Percentiles rank a stretch among this genome's conserved stretches.
Evolutionary conservation across 2,329 filamentous ascomycete species (phyloP).

Genomic region (Nemania diffusa): DNA sequence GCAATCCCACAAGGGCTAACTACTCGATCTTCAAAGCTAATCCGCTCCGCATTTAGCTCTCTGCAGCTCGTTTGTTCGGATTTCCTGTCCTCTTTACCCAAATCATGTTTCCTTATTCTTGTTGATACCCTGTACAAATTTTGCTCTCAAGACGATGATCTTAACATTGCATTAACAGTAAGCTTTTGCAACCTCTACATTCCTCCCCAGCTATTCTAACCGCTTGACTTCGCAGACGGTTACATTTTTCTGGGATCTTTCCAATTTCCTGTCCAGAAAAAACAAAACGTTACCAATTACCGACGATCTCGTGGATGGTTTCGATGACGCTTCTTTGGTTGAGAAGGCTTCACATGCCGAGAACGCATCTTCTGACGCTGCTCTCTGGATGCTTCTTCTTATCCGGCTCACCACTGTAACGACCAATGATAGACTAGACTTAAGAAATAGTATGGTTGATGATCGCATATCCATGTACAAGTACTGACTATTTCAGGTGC

Average conservation of each 20-base stretch:
- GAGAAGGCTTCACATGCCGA: slow-evolving; percentile 69
- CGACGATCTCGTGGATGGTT: slow-evolving; percentile 63
- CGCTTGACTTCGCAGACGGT: slow-evolving; percentile 69
- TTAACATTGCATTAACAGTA: slow-evolving; percentile 94
- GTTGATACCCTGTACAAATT: slow-evolving; percentile 91
- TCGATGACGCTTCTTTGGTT: slow-evolving; percentile 66
- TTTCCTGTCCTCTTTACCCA: slow-evolving; percentile 80
- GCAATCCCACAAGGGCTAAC: slow-evolving; percentile 53
- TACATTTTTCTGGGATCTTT: slow-evolving; percentile 95
- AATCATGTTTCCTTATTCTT: slow-evolving; percentile 77
- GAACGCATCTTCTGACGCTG: slow-evolving; percentile 71
- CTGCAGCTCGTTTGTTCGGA: slow-evolving; percentile 94
- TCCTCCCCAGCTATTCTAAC: slow-evolving; percentile 25
- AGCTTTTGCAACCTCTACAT: slow-evolving; percentile 44
- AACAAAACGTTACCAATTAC: slow-evolving; percentile 68
- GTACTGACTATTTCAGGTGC: slow-evolving; percentile 65
- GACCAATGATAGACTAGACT: slow-evolving; percentile 75
- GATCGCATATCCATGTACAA: slow-evolving; percentile 19
- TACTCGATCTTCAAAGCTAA: slow-evolving; percentile 76
- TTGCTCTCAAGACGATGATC: slow-evolving; percentile 86
- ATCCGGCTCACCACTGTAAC: slow-evolving; percentile 77
- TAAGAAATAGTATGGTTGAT: slow-evolving; percentile 73
- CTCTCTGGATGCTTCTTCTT: slow-evolving; percentile 82
- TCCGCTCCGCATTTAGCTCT: slow-evolving; percentile 87
- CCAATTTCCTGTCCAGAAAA: slow-evolving; percentile 80